These are phyloP conservation scores for Biscutella laevigata DNA, from an alignment of 441 rosid species.

Conservation along the genomic window DNA sequence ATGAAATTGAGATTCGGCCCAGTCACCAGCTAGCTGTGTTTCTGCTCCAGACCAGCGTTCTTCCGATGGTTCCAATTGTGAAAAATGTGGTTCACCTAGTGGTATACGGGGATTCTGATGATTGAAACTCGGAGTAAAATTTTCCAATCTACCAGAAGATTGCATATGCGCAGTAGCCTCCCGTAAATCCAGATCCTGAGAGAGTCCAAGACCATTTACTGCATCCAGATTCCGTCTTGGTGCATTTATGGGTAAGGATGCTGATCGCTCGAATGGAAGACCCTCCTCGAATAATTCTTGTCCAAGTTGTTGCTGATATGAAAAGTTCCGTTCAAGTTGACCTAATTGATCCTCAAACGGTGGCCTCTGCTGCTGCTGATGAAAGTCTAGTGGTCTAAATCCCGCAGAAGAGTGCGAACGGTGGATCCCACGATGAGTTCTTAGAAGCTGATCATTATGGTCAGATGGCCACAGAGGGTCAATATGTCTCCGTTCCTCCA, in stretches of 20 bases:
- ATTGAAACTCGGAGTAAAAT: conserved; percentile 33
- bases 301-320: conserved; percentile 36
- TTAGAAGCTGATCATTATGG: conserved; percentile 36
- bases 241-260: conserved; percentile 38
- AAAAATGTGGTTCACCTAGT: conserved; percentile 30
- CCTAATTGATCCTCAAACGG: conserved; percentile 38
- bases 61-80: conserved; percentile 31
- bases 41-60: conserved; percentile 38
- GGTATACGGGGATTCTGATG: conserved; percentile 31
- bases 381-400: conserved; percentile 36
- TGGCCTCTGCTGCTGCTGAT: conserved; percentile 48
- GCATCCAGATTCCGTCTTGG: conserved; percentile 38
- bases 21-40: conserved; percentile 37
- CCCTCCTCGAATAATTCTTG: conserved; percentile 39
- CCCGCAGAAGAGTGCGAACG: conserved; percentile 32
- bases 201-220: conserved; percentile 32
- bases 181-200: conserved; percentile 32
- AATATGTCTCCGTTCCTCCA: conserved; percentile 39
- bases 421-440: conserved; percentile 30
- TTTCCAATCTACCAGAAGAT: conserved; percentile 34
- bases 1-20: conserved; percentile 40
- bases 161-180: conserved; percentile 23
- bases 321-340: conserved; percentile 35
- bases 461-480: conserved; percentile 48
- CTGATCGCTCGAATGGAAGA: conserved; percentile 39